phyloP scores from a whole-genome alignment of 768 basidiomycete species.

The Dendrothele bispora region DNA sequence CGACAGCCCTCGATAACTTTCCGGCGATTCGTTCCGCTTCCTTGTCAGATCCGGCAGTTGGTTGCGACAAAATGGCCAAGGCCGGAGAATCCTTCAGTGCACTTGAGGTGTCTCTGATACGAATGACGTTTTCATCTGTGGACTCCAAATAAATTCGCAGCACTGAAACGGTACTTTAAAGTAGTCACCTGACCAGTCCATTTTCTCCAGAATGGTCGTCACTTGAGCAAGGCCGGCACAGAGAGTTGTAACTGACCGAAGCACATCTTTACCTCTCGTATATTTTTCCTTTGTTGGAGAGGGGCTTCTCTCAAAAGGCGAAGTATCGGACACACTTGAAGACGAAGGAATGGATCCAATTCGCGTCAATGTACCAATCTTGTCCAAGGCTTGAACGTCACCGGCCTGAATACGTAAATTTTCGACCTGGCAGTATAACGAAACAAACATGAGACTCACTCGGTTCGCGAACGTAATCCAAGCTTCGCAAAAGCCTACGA shows the following conservation, averaged over 20 bases:
- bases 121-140: too few relatives aligned
- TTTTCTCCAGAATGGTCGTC: constrained; percentile 37
- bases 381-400: constrained; percentile 46
- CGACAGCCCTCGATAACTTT: constrained; percentile 63
- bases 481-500: constrained; percentile 66
- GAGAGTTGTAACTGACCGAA: constrained; percentile 39
- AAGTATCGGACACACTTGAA: too few relatives aligned
- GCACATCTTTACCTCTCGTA: constrained; percentile 8
- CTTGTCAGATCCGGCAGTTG: constrained; percentile 26
- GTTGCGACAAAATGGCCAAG: constrained; percentile 12
- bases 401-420: constrained; percentile 37
- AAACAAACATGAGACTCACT: constrained; percentile 34
- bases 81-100: constrained; percentile 10
- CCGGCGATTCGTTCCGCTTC: constrained; percentile 38
- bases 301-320: too few relatives aligned
- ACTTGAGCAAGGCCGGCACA: constrained; percentile 46
- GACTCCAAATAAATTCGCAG: too few relatives aligned
- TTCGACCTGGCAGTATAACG: neutral
- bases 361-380: constrained; percentile 43
- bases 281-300: neutral
- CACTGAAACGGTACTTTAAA: neutral
- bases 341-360: too few relatives aligned
- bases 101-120: neutral
- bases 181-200: constrained; percentile 1
- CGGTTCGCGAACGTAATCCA: constrained; percentile 69